Conservation (phyloP, 2,329 filamentous ascomycete genomes). For the Ascochyta rabiei region DNA sequence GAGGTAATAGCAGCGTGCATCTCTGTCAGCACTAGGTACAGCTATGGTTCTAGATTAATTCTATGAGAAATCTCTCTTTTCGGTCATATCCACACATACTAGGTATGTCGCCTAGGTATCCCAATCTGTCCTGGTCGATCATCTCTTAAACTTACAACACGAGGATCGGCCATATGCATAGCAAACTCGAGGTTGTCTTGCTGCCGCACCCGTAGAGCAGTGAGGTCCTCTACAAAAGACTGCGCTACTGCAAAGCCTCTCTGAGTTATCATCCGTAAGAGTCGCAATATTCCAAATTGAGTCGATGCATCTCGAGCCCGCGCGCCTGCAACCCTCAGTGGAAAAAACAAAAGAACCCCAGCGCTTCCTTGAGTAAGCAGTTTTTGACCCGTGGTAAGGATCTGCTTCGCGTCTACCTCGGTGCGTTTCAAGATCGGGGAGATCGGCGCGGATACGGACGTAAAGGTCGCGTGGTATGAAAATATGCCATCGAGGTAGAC, state of each 20-base stretch:
- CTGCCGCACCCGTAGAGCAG: slow-evolving; percentile 20
- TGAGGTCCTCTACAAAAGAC: slow-evolving; percentile 21
- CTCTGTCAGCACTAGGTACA: too few species aligned
- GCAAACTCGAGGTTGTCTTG: background rate
- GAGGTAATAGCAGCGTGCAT: too few species aligned
- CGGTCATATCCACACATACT: too few species aligned
- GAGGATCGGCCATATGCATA: background rate
- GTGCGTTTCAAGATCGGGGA: slow-evolving; percentile 23
- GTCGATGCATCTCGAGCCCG: slow-evolving; percentile 16
- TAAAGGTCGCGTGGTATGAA: slow-evolving; percentile 33
- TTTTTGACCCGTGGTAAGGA: slow-evolving; percentile 25
- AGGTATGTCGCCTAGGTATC: too few species aligned
- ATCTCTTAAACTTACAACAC: background rate
- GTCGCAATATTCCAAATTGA: slow-evolving; percentile 17
- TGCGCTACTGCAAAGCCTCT: slow-evolving; percentile 29
- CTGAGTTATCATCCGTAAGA: slow-evolving; percentile 15
- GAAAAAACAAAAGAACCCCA: slow-evolving; percentile 34
- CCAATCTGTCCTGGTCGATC: too few species aligned
- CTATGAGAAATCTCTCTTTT: too few species aligned
- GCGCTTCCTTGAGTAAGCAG: slow-evolving; percentile 25
- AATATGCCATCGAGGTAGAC: slow-evolving; percentile 39
- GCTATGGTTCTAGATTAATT: too few species aligned
- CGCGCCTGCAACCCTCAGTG: slow-evolving; percentile 36
- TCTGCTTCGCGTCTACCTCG: slow-evolving; percentile 18
- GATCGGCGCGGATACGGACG: slow-evolving; percentile 4